Base-by-base conservation (phyloP, 2,329 filamentous ascomycete species). In the Sarocladiaceae sp. region DNA sequence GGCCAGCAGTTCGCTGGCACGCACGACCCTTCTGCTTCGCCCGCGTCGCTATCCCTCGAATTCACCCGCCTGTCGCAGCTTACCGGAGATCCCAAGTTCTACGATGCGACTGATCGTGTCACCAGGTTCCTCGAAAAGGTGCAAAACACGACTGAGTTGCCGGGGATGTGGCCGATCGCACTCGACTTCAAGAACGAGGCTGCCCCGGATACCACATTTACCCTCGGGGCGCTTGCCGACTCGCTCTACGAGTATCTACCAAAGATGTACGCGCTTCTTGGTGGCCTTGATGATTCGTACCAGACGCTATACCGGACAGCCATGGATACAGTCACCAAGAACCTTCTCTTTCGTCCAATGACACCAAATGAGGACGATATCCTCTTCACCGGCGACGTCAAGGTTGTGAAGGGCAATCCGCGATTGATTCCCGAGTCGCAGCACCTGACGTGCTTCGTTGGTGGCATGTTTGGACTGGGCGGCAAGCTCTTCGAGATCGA, bases 301-400 rank as follows among this genome's bases (percentile, higher is more conserved):
- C 60, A 63, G 46, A 53, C 54, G 18, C 65, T 70, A 54, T 61
- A 61, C 29, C 55, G 48, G 12, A 70, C 58, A 55, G 83, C 65
- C 7, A 55, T 83, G 40, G 71, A 80, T 24, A 69, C 73, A 0
- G 74, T 76, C 6, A 75, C 78, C 48, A 68, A 77, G 45, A 65
- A 82, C 47, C 66, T 88, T n/a, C 73, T 88, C 47, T 87, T 79
- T 60, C 71, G 76, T 13, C 83, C 84, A 0, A 76, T 85, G 69
- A 70, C 77, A 3, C 76, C 76, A 2, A 65, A 64, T n/a, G 62
- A 69, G 10, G 68, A 70, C 6, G 72, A 83, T 46, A 74, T 87
- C 21, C 68, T 87, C 10, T 67, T 85, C 16, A 70, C 80, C 1
- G 82, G 82, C n/a, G 70, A 72, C 19, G 64, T 69, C 6, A 66